phyloP scores from a whole-genome alignment of 768 basidiomycete genomes.

The Lenzites betulinus region DNA sequence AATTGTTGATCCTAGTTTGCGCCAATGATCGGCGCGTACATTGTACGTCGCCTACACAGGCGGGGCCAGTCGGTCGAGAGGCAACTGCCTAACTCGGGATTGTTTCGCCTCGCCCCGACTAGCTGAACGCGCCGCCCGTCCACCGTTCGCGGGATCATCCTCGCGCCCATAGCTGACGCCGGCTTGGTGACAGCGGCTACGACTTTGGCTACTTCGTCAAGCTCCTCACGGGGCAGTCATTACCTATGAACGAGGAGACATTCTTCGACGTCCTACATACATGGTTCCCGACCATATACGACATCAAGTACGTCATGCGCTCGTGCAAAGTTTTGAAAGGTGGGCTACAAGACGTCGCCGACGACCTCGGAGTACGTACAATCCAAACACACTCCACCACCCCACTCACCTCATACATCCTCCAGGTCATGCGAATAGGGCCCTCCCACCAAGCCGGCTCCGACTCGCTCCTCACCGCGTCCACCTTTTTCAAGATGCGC shows the following conservation, averaged over 20 bases:
- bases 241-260: conserved; percentile 85
- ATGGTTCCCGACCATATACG: conserved; percentile 97
- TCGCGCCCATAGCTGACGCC: neutral
- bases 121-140: neutral
- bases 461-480: conserved; percentile 92
- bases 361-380: conserved; percentile 79
- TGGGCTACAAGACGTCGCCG: conserved; percentile 94
- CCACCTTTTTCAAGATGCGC: conserved; percentile 96
- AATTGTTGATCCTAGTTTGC: conserved; percentile 24
- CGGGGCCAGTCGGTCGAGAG: conserved; percentile 1
- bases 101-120: neutral
- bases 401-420: neutral
- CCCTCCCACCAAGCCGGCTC: conserved; percentile 95
- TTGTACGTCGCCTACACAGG: conserved; percentile 8
- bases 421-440: conserved; percentile 84
- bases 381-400: conserved; percentile 25
- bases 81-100: neutral
- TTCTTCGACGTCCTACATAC: conserved; percentile 86
- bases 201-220: conserved; percentile 99
- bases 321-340: conserved; percentile 79
- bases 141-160: neutral
- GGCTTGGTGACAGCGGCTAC: conserved; percentile 69
- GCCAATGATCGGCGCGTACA: conserved; percentile 12
- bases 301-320: conserved; percentile 97
- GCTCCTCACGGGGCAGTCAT: conserved; percentile 79